Evolutionary conservation across 2,329 filamentous ascomycete species (phyloP).

Genomic region (Epichloe hybrida): DNA sequence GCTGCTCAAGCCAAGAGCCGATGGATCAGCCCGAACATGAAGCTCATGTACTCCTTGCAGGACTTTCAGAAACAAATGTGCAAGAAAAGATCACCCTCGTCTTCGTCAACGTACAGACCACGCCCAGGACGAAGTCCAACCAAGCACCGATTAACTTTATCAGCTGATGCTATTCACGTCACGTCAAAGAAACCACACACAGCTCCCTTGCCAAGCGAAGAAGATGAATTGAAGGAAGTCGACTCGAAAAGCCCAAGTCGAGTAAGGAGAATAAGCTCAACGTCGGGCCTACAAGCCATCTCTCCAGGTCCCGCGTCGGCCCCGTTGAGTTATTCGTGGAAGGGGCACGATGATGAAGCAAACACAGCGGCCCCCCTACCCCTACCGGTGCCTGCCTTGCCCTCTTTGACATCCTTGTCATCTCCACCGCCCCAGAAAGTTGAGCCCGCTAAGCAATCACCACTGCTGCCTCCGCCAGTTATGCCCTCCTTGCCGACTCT

Average conservation of each 20-base stretch:
- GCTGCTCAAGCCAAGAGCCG: constrained; percentile 66
- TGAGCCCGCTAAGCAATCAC: neutral
- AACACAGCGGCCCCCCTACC: neutral
- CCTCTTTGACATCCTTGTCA: neutral
- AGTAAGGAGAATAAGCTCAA: constrained; percentile 39
- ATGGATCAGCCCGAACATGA: constrained; percentile 90
- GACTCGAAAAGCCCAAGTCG: constrained; percentile 30
- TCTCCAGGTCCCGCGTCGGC: constrained; percentile 54
- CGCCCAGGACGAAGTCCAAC: constrained; percentile 40
- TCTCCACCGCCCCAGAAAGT: neutral
- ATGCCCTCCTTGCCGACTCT: neutral
- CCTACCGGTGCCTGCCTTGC: neutral
- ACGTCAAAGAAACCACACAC: constrained; percentile 44
- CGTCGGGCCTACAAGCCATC: constrained; percentile 34
- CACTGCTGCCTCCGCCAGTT: neutral
- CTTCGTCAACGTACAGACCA: constrained; percentile 33
- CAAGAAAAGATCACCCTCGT: constrained; percentile 31
- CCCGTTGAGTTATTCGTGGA: constrained; percentile 49
- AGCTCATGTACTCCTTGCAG: constrained; percentile 77
- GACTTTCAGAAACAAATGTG: constrained; percentile 59
- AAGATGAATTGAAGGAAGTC: constrained; percentile 27
- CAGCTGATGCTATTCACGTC: constrained; percentile 42
- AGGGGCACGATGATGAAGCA: constrained; percentile 25
- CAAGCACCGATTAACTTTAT: constrained; percentile 47
- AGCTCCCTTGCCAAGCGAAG: constrained; percentile 44